Evolutionary conservation across 1,139 yeast genomes (phyloP).

Genomic region (Saccharomyces hybrid): DNA sequence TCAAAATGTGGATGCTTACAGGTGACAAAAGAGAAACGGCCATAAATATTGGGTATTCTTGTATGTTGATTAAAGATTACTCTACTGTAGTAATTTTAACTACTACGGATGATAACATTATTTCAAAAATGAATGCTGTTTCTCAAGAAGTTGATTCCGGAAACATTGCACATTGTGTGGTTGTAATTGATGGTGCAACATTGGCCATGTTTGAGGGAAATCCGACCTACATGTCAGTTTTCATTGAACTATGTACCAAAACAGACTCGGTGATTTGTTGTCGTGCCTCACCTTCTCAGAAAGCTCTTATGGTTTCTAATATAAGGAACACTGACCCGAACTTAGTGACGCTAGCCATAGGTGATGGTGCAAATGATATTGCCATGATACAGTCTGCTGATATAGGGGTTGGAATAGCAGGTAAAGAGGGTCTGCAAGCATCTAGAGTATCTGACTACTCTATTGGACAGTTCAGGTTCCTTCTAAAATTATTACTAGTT

Average conservation of each 20-base stretch:
- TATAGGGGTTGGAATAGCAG: constrained; percentile 95
- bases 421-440: constrained; percentile 94
- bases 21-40: constrained; percentile 98
- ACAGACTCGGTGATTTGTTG: constrained; percentile 92
- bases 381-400: constrained; percentile 99
- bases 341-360: constrained; percentile 87
- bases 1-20: constrained; percentile 94
- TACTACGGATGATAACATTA: constrained; percentile 48
- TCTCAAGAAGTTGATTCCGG: constrained; percentile 45
- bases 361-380: constrained; percentile 99
- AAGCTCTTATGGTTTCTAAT: constrained; percentile 77
- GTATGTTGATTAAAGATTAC: constrained; percentile 85
- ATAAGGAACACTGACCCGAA: constrained; percentile 58
- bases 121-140: constrained; percentile 37
- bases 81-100: constrained; percentile 78
- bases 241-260: constrained; percentile 74
- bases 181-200: constrained; percentile 89
- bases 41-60: constrained; percentile 90
- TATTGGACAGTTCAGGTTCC: constrained; percentile 84
- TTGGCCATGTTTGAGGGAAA: constrained; percentile 65
- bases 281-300: constrained; percentile 94
- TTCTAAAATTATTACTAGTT: constrained; percentile 74
- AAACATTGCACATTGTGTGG: constrained; percentile 83
- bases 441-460: constrained; percentile 93
- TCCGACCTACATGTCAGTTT: constrained; percentile 58